Evolutionary conservation across 225 moss, liverwort and hornwort species (phyloP).

Genomic region (Sphagnum tenellum): DNA sequence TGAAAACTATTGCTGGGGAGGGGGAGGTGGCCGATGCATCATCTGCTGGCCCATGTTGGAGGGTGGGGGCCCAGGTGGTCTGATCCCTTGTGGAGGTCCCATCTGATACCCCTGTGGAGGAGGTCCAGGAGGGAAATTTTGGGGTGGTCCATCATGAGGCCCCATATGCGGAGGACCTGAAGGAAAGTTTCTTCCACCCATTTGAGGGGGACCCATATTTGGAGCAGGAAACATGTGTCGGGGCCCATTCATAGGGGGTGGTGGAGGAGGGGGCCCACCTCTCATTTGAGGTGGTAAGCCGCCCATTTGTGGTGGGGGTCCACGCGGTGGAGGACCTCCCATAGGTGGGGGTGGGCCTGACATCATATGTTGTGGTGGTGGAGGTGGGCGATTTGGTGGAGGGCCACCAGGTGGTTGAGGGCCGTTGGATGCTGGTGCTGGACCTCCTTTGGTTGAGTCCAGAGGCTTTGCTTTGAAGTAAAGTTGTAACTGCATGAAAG

Average conservation of each 20-base stretch:
- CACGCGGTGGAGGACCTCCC: conserved; percentile 39
- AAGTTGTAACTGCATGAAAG: conserved; percentile 63
- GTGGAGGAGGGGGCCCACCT: conserved; percentile 48
- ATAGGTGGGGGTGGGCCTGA: conserved; percentile 46
- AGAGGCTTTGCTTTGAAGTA: conserved; percentile 75
- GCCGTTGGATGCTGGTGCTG: conserved; percentile 34
- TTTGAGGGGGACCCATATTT: conserved; percentile 32
- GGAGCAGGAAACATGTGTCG: conserved; percentile 48
- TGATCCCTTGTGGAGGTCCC: conserved; percentile 55
- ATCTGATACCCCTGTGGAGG: conserved; percentile 38
- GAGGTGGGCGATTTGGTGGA: conserved; percentile 43
- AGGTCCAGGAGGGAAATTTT: conserved; percentile 41
- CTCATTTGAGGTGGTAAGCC: conserved; percentile 46
- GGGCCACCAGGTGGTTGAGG: conserved; percentile 42
- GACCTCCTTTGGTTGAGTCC: conserved; percentile 55
- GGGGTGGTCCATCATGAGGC: conserved; percentile 38
- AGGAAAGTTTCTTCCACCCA: conserved; percentile 39
- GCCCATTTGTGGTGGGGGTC: conserved; percentile 28
- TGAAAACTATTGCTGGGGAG: conserved; percentile 20
- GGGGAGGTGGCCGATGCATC: conserved; percentile 44
- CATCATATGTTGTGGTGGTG: conserved; percentile 37
- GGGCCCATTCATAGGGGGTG: conserved; percentile 58
- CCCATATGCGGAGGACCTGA: conserved; percentile 32
- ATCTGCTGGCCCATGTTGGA: conserved; percentile 56
- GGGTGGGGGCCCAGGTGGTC: conserved; percentile 38